Evolutionary conservation across 1,284 basidiomycete species (phyloP).

Genomic region (Trametes versicolor): DNA sequence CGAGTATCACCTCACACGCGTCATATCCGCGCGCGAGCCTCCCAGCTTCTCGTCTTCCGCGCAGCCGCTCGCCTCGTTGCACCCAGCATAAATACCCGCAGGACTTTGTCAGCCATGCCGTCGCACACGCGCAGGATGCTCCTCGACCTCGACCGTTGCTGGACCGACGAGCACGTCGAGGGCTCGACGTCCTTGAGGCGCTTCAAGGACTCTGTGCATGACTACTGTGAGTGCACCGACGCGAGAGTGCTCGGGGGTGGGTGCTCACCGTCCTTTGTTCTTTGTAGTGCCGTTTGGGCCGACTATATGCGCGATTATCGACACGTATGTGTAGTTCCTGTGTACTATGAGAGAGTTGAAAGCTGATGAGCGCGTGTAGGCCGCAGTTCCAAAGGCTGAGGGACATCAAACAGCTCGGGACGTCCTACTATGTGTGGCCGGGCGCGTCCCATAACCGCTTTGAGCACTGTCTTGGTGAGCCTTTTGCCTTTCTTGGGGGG

Average conservation of each 20-base stretch:
- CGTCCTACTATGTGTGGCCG: constrained; percentile 78
- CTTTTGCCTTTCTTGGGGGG: not conserved
- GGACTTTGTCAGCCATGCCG: not conserved
- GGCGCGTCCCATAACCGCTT: constrained; percentile 82
- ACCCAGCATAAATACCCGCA: not conserved
- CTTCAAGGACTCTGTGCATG: constrained; percentile 48
- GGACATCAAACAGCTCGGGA: constrained; percentile 80
- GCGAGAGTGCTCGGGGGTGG: not conserved
- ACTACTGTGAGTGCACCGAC: constrained; percentile 52
- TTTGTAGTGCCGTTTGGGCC: constrained; percentile 48
- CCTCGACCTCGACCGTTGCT: constrained; percentile 30
- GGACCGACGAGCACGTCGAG: constrained; percentile 16
- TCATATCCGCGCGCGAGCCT: not conserved
- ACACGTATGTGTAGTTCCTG: constrained; percentile 48
- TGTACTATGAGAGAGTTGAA: not conserved
- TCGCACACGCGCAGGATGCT: constrained; percentile 26
- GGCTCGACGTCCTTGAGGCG: constrained; percentile 26
- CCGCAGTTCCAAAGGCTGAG: constrained; percentile 80
- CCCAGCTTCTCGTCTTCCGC: constrained; percentile 4
- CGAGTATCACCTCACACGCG: not conserved
- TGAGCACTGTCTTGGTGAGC: constrained; percentile 78
- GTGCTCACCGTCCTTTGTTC: constrained; percentile 8
- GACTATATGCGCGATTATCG: constrained; percentile 52
- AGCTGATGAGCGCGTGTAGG: constrained; percentile 47
- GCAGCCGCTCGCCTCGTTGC: constrained; percentile 14